Evolutionary conservation across 2,329 filamentous ascomycete genomes (phyloP).

Genomic region (Arthrobotrys iridis): DNA sequence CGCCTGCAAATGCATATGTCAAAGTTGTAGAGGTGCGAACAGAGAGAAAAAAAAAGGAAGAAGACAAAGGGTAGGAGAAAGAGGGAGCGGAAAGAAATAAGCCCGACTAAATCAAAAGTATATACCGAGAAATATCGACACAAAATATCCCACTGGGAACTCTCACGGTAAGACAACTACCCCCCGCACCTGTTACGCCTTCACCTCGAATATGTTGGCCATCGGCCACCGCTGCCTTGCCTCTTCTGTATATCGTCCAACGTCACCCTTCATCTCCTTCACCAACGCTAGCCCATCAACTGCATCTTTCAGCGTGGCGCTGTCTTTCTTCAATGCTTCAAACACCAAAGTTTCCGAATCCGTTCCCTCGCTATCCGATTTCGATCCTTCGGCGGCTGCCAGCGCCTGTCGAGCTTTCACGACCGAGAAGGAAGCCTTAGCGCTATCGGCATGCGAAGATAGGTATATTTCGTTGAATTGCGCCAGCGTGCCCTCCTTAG

Average conservation of each 20-base stretch:
- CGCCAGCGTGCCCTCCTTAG: slow-evolving; percentile 73
- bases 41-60: neutral
- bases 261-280: slow-evolving; percentile 64
- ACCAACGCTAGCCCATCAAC: slow-evolving; percentile 67
- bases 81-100: neutral
- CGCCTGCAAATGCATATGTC: neutral
- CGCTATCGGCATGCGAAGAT: slow-evolving; percentile 57
- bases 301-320: slow-evolving; percentile 69
- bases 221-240: slow-evolving; percentile 66
- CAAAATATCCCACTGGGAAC: neutral
- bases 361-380: slow-evolving; percentile 34
- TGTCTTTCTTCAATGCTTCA: slow-evolving; percentile 67
- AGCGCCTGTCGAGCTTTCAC: slow-evolving; percentile 39
- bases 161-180: neutral
- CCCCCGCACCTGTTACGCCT: slow-evolving; percentile 17
- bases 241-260: slow-evolving; percentile 60
- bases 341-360: slow-evolving; percentile 69
- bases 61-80: neutral
- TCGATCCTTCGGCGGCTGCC: slow-evolving; percentile 2
- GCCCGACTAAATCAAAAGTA: neutral
- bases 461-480: slow-evolving; percentile 68
- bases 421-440: slow-evolving; percentile 69
- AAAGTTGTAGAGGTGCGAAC: neutral
- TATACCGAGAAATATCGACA: slow-evolving; percentile 35
- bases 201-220: slow-evolving; percentile 63